These are phyloP conservation scores for Geotrichum reessii DNA, from an alignment of 1,139 yeast species.

Conservation along the genomic window DNA sequence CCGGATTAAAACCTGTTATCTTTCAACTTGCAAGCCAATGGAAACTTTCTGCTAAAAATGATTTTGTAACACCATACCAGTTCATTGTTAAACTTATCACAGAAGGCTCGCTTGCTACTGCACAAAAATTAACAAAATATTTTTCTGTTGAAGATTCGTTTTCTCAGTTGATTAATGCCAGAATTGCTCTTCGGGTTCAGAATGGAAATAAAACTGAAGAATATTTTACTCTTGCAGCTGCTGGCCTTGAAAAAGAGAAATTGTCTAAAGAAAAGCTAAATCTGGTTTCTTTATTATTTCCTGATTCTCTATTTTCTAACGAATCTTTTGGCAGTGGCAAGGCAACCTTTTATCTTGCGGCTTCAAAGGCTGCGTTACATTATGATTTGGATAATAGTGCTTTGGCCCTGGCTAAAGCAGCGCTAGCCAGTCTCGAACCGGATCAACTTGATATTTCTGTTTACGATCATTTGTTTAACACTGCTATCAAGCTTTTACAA, in stretches of 20 bases:
- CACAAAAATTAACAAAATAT: constrained; percentile 18
- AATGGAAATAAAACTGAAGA: not conserved
- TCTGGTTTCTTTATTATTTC: constrained; percentile 20
- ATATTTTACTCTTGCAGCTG: not conserved
- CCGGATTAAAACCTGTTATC: not conserved
- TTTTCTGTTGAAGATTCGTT: constrained; percentile 23
- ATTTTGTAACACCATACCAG: not conserved
- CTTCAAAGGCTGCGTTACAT: constrained; percentile 19
- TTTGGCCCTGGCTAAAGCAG: constrained; percentile 19
- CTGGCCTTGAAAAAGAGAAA: constrained; percentile 20
- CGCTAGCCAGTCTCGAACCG: constrained; percentile 14
- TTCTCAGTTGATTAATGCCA: constrained; percentile 3
- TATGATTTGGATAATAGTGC: constrained; percentile 45
- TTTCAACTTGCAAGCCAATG: not conserved
- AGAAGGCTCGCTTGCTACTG: not conserved
- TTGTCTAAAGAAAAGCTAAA: constrained; percentile 20
- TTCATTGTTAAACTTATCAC: not conserved
- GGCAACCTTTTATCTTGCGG: constrained; percentile 16
- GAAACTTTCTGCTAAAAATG: not conserved
- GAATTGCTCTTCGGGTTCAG: constrained; percentile 24
- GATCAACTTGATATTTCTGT: constrained; percentile 5
- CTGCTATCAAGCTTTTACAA: constrained; percentile 25
- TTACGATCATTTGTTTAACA: constrained; percentile 23
- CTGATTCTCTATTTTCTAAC: constrained; percentile 2
- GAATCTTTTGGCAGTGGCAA: constrained; percentile 20